phyloP scores from a whole-genome alignment of 257 asterid genomes.

The Anisodus tanguticus region DNA sequence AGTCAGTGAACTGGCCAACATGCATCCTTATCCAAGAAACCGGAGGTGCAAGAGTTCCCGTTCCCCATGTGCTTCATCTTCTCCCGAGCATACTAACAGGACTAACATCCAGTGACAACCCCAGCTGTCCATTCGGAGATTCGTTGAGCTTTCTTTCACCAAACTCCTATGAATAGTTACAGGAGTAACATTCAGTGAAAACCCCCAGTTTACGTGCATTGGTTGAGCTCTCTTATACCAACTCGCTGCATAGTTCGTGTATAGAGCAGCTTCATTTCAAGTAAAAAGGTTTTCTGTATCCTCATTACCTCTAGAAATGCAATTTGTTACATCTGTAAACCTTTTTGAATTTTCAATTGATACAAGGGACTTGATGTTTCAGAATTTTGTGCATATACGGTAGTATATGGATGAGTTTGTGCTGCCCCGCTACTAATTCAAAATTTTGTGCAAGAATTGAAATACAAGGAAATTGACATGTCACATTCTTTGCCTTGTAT shows the following conservation, averaged over 20 bases:
- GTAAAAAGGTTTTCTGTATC: slow-evolving; percentile 21
- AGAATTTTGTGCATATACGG: neutral
- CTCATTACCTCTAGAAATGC: slow-evolving; percentile 8
- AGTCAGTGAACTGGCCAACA: slow-evolving; percentile 70
- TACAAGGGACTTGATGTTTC: neutral
- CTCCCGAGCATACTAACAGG: neutral
- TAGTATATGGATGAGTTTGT: neutral
- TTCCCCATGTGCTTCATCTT: slow-evolving; percentile 41
- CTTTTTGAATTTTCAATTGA: neutral
- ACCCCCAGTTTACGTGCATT: neutral
- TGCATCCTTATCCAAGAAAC: slow-evolving; percentile 84
- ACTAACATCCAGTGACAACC: slow-evolving; percentile 21
- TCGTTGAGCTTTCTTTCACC: slow-evolving; percentile 1
- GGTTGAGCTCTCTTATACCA: slow-evolving; percentile 27
- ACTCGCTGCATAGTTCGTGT: slow-evolving; percentile 19
- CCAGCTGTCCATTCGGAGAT: slow-evolving; percentile 4
- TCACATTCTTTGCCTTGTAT: neutral
- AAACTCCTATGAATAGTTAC: slow-evolving; percentile 20
- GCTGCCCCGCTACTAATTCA: neutral
- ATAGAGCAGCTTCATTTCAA: slow-evolving; percentile 28
- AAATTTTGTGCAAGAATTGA: neutral
- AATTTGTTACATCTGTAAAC: neutral
- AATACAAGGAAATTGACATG: neutral
- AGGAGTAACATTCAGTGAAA: slow-evolving; percentile 14
- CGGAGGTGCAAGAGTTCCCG: slow-evolving; percentile 49